phyloP scores from a whole-genome alignment of 2,329 filamentous ascomycete genomes.

The Ascochyta viciae-villosae region DNA sequence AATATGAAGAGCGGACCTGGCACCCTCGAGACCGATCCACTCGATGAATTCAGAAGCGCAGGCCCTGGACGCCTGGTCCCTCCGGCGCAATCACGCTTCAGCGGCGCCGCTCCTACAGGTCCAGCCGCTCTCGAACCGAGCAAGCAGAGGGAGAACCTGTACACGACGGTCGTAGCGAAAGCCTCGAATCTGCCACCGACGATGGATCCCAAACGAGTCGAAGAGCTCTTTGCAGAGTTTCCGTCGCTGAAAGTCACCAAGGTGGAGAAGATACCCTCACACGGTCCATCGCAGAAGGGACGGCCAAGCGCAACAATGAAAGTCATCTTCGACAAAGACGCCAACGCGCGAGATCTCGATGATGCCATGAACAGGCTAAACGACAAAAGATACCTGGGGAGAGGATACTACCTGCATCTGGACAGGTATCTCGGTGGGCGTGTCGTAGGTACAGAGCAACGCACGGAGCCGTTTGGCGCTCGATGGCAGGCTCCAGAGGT shows the following conservation, averaged over 20 bases:
- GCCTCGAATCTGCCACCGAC: slow-evolving; percentile 42
- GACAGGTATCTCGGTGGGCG: slow-evolving; percentile 41
- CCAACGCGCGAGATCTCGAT: slow-evolving; percentile 36
- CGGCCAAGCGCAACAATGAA: slow-evolving; percentile 41
- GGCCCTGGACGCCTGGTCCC: slow-evolving; percentile 23
- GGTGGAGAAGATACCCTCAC: slow-evolving; percentile 37
- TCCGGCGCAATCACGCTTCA: slow-evolving; percentile 26
- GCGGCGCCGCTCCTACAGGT: slow-evolving; percentile 19
- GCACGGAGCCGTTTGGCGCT: slow-evolving; percentile 41
- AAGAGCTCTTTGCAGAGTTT: slow-evolving; percentile 40
- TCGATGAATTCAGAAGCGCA: slow-evolving; percentile 30
- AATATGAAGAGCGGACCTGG: slow-evolving; percentile 45
- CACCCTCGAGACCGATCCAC: slow-evolving; percentile 37
- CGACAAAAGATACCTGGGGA: slow-evolving; percentile 44
- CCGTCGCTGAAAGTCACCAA: slow-evolving; percentile 43
- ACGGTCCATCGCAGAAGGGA: slow-evolving; percentile 25
- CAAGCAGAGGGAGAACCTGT: slow-evolving; percentile 35
- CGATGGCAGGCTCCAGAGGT: slow-evolving; percentile 37
- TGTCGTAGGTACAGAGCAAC: slow-evolving; percentile 31
- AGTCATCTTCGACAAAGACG: slow-evolving; percentile 42
- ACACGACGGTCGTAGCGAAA: slow-evolving; percentile 40
- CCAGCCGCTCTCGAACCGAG: slow-evolving; percentile 22
- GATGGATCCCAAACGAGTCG: slow-evolving; percentile 32
- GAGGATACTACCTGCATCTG: slow-evolving; percentile 44
- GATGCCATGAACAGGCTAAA: slow-evolving; percentile 43